These are phyloP conservation scores for Pogostemon cablin DNA, from an alignment of 257 asterid genomes.

Conservation along the genomic window DNA sequence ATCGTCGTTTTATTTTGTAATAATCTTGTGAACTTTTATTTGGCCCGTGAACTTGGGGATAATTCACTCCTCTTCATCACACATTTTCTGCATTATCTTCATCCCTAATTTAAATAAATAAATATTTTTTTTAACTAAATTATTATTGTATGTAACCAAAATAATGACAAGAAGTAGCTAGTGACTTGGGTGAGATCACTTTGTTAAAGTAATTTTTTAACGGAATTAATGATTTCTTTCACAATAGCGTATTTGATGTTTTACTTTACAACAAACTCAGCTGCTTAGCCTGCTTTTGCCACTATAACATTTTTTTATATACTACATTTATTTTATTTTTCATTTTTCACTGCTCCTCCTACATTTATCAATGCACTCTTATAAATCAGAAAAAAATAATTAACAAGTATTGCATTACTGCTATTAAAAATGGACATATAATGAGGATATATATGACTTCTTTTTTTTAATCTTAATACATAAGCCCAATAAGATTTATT, in stretches of 20 bases:
- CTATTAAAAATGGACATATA: too few relatives aligned
- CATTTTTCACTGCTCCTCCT: background rate
- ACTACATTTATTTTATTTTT: background rate
- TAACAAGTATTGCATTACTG: too few relatives aligned
- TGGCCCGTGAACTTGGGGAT: conserved; percentile 53
- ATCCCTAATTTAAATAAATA: background rate
- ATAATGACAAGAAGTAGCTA: too few relatives aligned
- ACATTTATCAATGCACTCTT: background rate
- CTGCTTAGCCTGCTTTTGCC: background rate
- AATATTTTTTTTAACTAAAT: background rate
- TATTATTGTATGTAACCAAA: too few relatives aligned
- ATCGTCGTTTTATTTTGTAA: conserved; percentile 41
- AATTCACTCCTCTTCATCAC: conserved; percentile 38
- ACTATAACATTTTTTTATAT: background rate
- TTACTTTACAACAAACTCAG: background rate
- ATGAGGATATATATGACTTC: too few relatives aligned
- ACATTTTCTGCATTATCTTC: conserved; percentile 35
- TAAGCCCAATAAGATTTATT: too few relatives aligned
- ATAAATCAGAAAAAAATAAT: too few relatives aligned
- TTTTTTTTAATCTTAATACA: too few relatives aligned
- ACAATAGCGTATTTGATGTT: conserved; percentile 6
- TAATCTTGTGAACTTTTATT: conserved; percentile 60
- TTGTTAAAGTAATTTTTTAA: too few relatives aligned
- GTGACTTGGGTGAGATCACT: too few relatives aligned
- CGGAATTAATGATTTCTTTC: too few relatives aligned